Evolutionary conservation across 129 eudicot species (phyloP).

Genomic region (Helianthus tuberosus): DNA sequence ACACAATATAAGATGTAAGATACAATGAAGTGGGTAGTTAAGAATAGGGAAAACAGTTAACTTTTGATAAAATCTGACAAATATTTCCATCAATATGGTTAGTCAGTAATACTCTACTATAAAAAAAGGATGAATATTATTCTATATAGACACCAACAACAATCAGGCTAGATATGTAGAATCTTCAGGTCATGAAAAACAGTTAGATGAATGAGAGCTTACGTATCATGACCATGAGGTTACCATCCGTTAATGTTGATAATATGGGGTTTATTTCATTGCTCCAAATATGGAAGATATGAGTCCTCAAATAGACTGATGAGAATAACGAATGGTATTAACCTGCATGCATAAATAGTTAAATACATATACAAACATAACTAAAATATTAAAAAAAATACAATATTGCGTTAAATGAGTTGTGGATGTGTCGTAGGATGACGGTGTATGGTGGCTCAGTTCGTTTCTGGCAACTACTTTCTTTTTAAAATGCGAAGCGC

Average conservation of each 20-base stretch:
- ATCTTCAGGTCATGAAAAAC: background rate
- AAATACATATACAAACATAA: background rate
- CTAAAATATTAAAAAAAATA: background rate
- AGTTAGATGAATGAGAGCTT: background rate
- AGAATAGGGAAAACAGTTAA: constrained; percentile 4
- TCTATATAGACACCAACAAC: background rate
- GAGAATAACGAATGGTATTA: constrained; percentile 11
- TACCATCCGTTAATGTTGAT: constrained; percentile 12
- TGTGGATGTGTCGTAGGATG: constrained; percentile 19
- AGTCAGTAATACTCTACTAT: background rate
- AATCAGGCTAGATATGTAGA: constrained; percentile 9
- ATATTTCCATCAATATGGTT: background rate
- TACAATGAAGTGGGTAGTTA: constrained; percentile 3
- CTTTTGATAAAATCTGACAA: background rate
- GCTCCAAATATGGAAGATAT: constrained; percentile 6
- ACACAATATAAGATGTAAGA: background rate
- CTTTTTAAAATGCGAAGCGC: constrained; percentile 42
- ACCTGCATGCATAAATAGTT: background rate
- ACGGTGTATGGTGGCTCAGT: constrained; percentile 31
- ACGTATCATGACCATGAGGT: constrained; percentile 4
- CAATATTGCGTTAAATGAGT: background rate
- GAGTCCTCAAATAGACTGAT: constrained; percentile 12
- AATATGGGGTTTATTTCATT: constrained; percentile 15
- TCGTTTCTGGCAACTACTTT: constrained; percentile 39
- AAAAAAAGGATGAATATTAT: background rate